These are phyloP conservation scores for Boehmeria nivea DNA, from an alignment of 306 rosid species.

Conservation along the genomic window DNA sequence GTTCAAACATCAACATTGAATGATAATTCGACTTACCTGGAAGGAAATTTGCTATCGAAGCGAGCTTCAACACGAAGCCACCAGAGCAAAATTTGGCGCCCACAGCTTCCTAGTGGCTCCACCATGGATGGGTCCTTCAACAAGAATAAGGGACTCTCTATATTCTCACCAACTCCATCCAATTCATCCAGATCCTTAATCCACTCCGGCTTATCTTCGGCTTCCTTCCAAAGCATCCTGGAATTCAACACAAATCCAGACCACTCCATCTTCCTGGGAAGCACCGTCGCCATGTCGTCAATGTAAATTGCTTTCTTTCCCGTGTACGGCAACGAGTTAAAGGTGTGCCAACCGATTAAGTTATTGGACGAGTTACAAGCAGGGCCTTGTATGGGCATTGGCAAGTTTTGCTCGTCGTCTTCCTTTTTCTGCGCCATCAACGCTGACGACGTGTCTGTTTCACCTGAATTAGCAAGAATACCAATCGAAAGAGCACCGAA, in stretches of 20 bases:
- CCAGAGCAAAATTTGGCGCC: slow-evolving; percentile 89
- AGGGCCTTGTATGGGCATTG: slow-evolving; percentile 89
- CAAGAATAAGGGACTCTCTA: slow-evolving; percentile 77
- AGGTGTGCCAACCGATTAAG: slow-evolving; percentile 95
- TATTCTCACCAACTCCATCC: slow-evolving; percentile 44
- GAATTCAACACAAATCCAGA: slow-evolving; percentile 95
- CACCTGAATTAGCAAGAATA: slow-evolving; percentile 60
- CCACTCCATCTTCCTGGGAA: slow-evolving; percentile 89
- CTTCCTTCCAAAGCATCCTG: slow-evolving; percentile 71
- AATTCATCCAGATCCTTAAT: slow-evolving; percentile 61
- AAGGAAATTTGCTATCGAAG: slow-evolving; percentile 93
- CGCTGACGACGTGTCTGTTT: slow-evolving; percentile 27
- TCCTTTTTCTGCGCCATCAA: slow-evolving; percentile 29
- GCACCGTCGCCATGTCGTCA: slow-evolving; percentile 78
- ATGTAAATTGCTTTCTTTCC: slow-evolving; percentile 69
- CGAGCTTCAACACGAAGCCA: slow-evolving; percentile 99
- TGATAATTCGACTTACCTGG: slow-evolving; percentile 47
- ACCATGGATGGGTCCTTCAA: slow-evolving; percentile 69
- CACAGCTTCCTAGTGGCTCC: slow-evolving; percentile 94
- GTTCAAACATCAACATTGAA: slow-evolving; percentile 2
- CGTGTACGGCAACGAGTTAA: slow-evolving; percentile 55
- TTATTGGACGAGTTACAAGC: slow-evolving; percentile 83
- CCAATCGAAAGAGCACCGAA: slow-evolving; percentile 93
- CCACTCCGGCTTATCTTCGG: slow-evolving; percentile 81
- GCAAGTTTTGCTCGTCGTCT: slow-evolving; percentile 42